These are phyloP conservation scores for Aspergillus felis DNA, from an alignment of 2,329 filamentous ascomycete species.

Conservation along the genomic window DNA sequence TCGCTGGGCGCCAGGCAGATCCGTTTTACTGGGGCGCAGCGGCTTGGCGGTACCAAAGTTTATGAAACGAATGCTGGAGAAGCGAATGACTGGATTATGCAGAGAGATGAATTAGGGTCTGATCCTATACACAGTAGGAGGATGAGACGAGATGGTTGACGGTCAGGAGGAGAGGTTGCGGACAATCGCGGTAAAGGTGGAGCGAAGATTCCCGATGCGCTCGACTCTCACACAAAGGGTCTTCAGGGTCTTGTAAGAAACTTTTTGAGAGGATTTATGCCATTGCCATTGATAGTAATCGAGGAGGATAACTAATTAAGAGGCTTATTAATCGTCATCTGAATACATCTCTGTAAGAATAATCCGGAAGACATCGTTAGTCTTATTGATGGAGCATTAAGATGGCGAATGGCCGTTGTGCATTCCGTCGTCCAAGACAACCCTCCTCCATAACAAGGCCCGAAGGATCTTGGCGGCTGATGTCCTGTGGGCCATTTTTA, in stretches of 20 bases:
- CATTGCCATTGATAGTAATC: neutral
- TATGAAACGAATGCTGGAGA: neutral
- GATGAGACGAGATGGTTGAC: neutral
- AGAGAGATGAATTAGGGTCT: neutral
- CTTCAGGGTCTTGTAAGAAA: neutral
- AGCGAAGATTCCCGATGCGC: neutral
- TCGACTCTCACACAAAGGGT: neutral
- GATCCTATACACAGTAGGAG: neutral
- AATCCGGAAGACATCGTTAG: neutral
- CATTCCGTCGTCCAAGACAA: neutral
- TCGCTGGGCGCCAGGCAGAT: neutral
- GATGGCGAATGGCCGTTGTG: neutral
- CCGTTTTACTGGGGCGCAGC: constrained; percentile 10
- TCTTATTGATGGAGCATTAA: neutral
- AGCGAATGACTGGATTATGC: constrained; percentile 1
- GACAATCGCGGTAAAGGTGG: neutral
- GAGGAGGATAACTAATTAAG: neutral
- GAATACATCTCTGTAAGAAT: neutral
- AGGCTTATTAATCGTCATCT: neutral
- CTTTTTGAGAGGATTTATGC: neutral
- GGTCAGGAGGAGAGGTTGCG: neutral
- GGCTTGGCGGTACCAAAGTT: constrained; percentile 4
- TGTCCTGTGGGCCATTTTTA: neutral
- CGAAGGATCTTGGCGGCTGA: neutral
- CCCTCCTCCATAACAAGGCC: neutral